Evolutionary conservation across 2,329 filamentous ascomycete species (phyloP), one percentile per base, ranked within the genome.

Genomic region (Trichoderma oligosporum): DNA sequence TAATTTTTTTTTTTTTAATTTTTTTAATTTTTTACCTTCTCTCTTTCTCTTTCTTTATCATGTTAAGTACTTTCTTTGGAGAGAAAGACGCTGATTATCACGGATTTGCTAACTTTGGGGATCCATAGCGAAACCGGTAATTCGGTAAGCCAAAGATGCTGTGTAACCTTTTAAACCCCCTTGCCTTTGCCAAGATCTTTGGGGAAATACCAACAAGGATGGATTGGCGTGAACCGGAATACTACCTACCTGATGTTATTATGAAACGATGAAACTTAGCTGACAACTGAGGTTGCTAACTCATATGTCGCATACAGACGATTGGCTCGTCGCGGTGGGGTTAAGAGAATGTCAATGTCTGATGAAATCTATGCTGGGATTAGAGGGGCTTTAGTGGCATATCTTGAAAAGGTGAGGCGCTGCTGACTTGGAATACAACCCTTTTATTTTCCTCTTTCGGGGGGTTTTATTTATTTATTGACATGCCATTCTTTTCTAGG

Each of bases 291-390:
- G 42, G 47, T 64, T 18, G 12, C 42, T 49, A 31, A 31, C 11
- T 6, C 27, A 31, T 11, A 31, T 11, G 27, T 31, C 11, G 5
- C 27, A 14, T 7, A 3, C 58, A 85, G 87, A 62, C 85, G 88
- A 38, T 72, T 93, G 0, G 89, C 89, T 1, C 82, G 89, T 5
- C 83, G 89, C 6, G 89, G 88, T 1, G 89, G 89, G 0, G 85
- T 93, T 0, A 91, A 91, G 67, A 77, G 88, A 0, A 90, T 92
- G 7, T 86, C 84, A 0, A 79, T 67, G 0, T 62, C 44, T 0
- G 85, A n/a, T n/a, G n/a, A n/a, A n/a, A n/a, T 91, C 2, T 92
- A 92, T 64, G 76, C 84, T 0, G 85, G 88, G 0, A 69, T 78
- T 0, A 76, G 89, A 0, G 16, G 4, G 0, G 82, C 76, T 0